Base-by-base conservation (phyloP, 225 moss, liverwort and hornwort genomes). In the Pleurozium schreberi region DNA sequence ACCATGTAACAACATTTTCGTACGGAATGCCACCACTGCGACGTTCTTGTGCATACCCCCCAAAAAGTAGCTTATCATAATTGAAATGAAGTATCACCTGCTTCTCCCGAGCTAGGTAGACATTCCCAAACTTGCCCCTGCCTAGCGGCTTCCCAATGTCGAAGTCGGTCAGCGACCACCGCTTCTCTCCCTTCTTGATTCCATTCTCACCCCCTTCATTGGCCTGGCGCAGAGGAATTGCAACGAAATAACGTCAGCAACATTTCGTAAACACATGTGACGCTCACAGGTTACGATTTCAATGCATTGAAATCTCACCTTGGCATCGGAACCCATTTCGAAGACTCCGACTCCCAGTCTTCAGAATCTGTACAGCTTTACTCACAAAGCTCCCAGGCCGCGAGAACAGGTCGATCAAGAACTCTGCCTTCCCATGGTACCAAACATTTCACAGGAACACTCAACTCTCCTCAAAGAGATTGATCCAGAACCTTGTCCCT, bases 71-170 rank as follows among this genome's bases (percentile, higher is more conserved):
- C 20, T 30, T 0, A 6, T 6, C 23, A 61, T 1, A 26, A 61
- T 4, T 1, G 10, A 61, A 68, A 68, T 9, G 49, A 16, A 40
- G 10, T 38, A 9, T 85, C 89, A 97, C 97, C 89, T 93, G 88
- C 88, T 95, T 97, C 94, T 97, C 97, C 50, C 96, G 93, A 6
- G 97, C 97, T 49, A 97, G 92, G 69, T 97, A 97, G 26, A 95
- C 96, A 80, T 94, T 97, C 71, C 97, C 97, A 78, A 97, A 97
- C 88, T 96, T 97, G 31, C 97, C 96, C 40, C 96, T 90, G 7
- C 97, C 97, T 50, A 97, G 85, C 14, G 97, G 97, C 89, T 97
- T 97, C 18, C 96, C 97, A 21, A 97, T 95, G 87, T 96, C 96
- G 71, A 97, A 97, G 84, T 97, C 96, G 2, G 94, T 94, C 50